These are phyloP conservation scores for Yamadazyma friedrichii DNA, from an alignment of 1,139 yeast species.

Conservation along the genomic window DNA sequence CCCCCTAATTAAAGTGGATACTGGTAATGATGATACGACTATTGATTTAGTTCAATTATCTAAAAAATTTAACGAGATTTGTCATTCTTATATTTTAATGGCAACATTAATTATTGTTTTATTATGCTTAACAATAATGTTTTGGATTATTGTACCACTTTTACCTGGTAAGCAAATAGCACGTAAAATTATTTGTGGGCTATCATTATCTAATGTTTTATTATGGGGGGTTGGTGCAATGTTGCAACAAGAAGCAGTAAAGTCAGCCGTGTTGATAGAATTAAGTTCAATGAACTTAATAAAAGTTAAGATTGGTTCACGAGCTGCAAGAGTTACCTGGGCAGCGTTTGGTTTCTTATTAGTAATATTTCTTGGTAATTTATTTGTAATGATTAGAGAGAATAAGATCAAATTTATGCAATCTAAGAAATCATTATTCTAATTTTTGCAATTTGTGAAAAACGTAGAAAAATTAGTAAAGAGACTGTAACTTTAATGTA, in stretches of 20 bases:
- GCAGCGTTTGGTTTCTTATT: constrained; percentile 49
- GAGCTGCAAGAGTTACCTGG: constrained; percentile 67
- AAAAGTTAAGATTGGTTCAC: constrained; percentile 42
- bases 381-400: constrained; percentile 10
- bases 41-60: constrained; percentile 43
- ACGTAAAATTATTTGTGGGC: constrained; percentile 29
- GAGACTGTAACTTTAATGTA: too few relatives aligned
- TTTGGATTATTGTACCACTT: constrained; percentile 48
- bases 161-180: constrained; percentile 43
- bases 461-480: too few relatives aligned
- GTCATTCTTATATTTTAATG: constrained; percentile 57
- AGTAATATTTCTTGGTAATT: constrained; percentile 20
- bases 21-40: constrained; percentile 12
- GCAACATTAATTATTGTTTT: constrained; percentile 47
- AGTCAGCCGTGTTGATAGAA: constrained; percentile 41
- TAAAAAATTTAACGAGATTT: constrained; percentile 37
- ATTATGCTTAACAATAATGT: constrained; percentile 34
- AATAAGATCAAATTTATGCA: not conserved
- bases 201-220: constrained; percentile 40
- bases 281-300: constrained; percentile 54
- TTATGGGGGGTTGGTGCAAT: constrained; percentile 72
- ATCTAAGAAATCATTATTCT: not conserved
- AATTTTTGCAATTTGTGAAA: too few relatives aligned
- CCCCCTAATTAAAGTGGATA: constrained; percentile 24
- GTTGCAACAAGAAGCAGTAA: constrained; percentile 63